phyloP scores from a whole-genome alignment of 2,329 filamentous ascomycete genomes.

The Talaromyces sp. region DNA sequence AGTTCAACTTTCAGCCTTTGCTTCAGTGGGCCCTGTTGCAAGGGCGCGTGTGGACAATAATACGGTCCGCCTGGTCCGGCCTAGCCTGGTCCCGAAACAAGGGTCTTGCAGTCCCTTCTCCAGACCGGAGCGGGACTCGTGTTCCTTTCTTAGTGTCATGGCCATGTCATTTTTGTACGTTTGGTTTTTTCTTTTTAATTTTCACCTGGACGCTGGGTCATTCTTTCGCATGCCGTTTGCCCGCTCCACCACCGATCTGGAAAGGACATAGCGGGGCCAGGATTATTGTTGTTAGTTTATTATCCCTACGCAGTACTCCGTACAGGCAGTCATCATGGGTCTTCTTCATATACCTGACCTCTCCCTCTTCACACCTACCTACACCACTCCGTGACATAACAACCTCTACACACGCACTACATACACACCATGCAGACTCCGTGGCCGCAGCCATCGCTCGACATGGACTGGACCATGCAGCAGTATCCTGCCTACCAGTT shows the following conservation, averaged over 20 bases:
- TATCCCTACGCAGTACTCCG: not conserved
- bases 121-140: conserved; percentile 14
- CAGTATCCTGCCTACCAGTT: conserved; percentile 17
- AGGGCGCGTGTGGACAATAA: not conserved
- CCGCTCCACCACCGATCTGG: conserved; percentile 28
- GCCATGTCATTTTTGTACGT: conserved; percentile 29
- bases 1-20: not conserved
- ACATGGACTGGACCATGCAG: conserved; percentile 23
- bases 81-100: conserved; percentile 13
- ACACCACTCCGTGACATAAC: too few relatives aligned
- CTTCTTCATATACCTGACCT: conserved; percentile 8
- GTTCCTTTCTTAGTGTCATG: conserved; percentile 29
- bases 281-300: not conserved
- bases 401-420: too few relatives aligned
- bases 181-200: not conserved
- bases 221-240: conserved; percentile 21
- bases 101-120: conserved; percentile 10
- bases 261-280: conserved; percentile 23
- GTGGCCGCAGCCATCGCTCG: conserved; percentile 18
- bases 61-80: not conserved
- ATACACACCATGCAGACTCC: conserved; percentile 15
- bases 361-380: conserved; percentile 12
- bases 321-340: not conserved
- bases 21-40: not conserved
- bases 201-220: too few relatives aligned